A percentile compares a stretch with the other conserved stretches of the same genome.
phyloP scores from a whole-genome alignment of 1,284 basidiomycete genomes.

The Leccinum idahoense region DNA sequence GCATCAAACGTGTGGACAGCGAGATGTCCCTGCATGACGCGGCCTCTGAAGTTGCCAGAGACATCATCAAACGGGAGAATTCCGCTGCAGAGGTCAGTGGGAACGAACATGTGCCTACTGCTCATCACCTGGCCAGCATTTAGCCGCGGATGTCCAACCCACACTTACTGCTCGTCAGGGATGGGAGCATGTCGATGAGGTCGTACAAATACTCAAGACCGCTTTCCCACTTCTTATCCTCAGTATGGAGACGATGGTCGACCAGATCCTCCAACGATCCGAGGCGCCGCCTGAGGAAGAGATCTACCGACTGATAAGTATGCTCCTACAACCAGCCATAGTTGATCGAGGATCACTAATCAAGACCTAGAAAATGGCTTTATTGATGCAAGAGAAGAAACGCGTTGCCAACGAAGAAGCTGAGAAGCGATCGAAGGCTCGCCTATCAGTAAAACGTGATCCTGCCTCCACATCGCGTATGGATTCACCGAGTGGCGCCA shows the following conservation, averaged over 20 bases:
- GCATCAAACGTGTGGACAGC: constrained; percentile 25
- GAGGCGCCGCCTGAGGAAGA: constrained; percentile 93
- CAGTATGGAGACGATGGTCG: constrained; percentile 96
- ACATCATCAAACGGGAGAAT: constrained; percentile 28
- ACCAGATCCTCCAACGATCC: constrained; percentile 90
- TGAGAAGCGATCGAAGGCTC: too few relatives aligned
- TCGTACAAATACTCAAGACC: constrained; percentile 93
- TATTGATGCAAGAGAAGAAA: too few relatives aligned
- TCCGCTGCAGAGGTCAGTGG: constrained; percentile 14
- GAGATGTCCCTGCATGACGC: constrained; percentile 32
- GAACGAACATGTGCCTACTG: constrained; percentile 17
- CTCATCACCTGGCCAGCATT: constrained; percentile 21
- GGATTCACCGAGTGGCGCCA: too few relatives aligned
- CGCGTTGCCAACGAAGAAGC: too few relatives aligned
- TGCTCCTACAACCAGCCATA: constrained; percentile 52
- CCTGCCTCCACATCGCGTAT: too few relatives aligned
- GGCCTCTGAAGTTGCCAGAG: constrained; percentile 25
- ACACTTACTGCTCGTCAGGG: constrained; percentile 60
- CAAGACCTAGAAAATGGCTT: too few relatives aligned
- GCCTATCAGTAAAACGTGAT: too few relatives aligned
- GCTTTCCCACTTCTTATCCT: constrained; percentile 93
- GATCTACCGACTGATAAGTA: constrained; percentile 87
- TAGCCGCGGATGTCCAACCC: constrained; percentile 30
- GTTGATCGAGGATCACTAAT: too few relatives aligned
- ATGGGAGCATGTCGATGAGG: constrained; percentile 92